phyloP scores from a whole-genome alignment of 345 rosid genomes.

The Schrenkiella parvula region DNA sequence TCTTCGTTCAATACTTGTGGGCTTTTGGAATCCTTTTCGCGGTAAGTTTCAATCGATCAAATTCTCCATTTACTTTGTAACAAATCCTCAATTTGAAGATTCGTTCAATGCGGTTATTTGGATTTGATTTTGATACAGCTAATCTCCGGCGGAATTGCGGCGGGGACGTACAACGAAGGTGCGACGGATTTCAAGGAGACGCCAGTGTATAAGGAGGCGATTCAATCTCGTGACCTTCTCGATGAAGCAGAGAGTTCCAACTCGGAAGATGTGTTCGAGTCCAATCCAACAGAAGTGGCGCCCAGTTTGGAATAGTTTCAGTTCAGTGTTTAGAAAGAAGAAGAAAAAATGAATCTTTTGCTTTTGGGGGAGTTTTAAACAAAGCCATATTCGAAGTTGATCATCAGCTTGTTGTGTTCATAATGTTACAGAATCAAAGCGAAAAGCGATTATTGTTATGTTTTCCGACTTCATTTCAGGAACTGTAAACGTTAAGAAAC shows the following conservation, averaged over 20 bases:
- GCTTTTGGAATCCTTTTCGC: conserved; percentile 82
- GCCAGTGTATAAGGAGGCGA: conserved; percentile 73
- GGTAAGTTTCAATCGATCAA: conserved; percentile 35
- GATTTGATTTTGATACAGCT: conserved; percentile 40
- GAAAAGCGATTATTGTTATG: background rate
- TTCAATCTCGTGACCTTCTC: conserved; percentile 63
- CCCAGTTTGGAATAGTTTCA: conserved; percentile 74
- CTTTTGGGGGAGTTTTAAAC: background rate
- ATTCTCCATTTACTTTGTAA: background rate
- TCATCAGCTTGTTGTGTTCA: conserved; percentile 18
- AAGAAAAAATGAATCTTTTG: background rate
- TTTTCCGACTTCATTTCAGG: background rate
- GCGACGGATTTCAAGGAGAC: conserved; percentile 92
- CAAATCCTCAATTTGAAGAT: background rate
- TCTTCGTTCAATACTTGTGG: conserved; percentile 83
- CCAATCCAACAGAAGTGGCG: conserved; percentile 97
- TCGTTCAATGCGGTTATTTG: background rate
- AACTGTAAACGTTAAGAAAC: background rate
- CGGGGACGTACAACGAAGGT: conserved; percentile 78
- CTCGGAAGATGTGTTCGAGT: conserved; percentile 84
- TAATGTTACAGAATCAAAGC: conserved; percentile 27
- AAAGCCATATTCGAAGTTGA: background rate
- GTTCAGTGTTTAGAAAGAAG: conserved; percentile 9
- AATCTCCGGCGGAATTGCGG: conserved; percentile 81
- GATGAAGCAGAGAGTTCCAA: conserved; percentile 70